Evolutionary conservation across 176 grass and related monocot species (phyloP), one percentile per base, ranked within the genome.

Genomic region (Puya raimondii): DNA sequence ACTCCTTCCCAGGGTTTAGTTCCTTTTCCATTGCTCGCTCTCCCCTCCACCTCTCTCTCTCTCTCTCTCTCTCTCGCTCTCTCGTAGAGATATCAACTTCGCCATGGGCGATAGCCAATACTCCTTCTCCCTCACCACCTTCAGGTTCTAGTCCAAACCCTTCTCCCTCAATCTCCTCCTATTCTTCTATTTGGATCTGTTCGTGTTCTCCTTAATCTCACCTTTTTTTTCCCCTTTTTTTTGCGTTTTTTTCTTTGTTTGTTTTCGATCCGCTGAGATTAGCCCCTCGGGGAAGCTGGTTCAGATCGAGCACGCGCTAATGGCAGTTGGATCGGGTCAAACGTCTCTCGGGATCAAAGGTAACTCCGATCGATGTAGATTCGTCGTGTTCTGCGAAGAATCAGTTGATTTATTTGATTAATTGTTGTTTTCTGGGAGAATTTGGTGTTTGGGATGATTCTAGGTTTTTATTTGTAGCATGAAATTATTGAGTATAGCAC

Each of bases 281-380:
- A 93, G 94, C 71, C 94, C 94, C 3, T 93, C 94, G 12, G 89
- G 94, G 63, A 99, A 99, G 80, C 82, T 93, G 67, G 94, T 99
- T 64, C 89, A 99, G 80, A 99, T 93, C 79, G 89, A 93, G 72
- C 94, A 99, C 73, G 94, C 94, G 16, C 87, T 99, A 50, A 92
- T 72, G 63, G 89, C 94, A 2, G 94, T 99, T 23, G 89, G 89
- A 88, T 93, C 89, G 64, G 94, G 94, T 53, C 94, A 99, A 79
- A 99, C 94, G 8, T 99, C 94, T 48, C 94, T 99, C 50, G 93
- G 93, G 26, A 97, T 97, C 82, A 97, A 97, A 92, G 94, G 94
- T 92, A 67, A 64, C 42, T 65, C 25, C 42, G 18, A 64, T 64
- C 11, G 58, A 15, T 14, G 13, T 9, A 59, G 65, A 9, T 63